Evolutionary conservation across 495 filamentous ascomycete genomes (phyloP).

Genomic region (Chaetomidium leptoderma): DNA sequence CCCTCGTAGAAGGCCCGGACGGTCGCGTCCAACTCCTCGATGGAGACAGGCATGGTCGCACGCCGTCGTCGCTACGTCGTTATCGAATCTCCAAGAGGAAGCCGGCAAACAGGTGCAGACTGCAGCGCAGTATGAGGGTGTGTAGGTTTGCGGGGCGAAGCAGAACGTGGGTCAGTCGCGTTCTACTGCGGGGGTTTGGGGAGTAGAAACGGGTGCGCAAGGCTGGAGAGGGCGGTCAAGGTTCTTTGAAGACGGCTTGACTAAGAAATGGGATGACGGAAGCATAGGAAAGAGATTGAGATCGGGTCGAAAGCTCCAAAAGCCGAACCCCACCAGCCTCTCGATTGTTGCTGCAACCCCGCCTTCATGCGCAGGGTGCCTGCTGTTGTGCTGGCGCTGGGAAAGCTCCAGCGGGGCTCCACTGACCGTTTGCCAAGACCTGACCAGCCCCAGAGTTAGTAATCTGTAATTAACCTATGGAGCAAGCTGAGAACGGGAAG

Average conservation of each 20-base stretch:
- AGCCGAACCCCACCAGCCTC: constrained; percentile 40
- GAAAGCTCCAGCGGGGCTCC: not conserved
- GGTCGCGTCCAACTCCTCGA: constrained; percentile 90
- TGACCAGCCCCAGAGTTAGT: not conserved
- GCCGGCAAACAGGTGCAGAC: not conserved
- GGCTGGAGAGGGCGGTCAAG: constrained; percentile 17
- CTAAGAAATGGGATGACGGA: constrained; percentile 33
- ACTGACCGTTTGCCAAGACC: constrained; percentile 2
- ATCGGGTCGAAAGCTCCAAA: constrained; percentile 38
- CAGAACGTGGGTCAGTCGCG: constrained; percentile 9
- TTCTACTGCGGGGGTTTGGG: constrained; percentile 4
- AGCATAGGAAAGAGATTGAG: constrained; percentile 34
- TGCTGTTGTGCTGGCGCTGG: constrained; percentile 8
- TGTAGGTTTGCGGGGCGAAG: not conserved
- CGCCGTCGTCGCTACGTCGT: constrained; percentile 17
- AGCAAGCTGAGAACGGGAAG: not conserved
- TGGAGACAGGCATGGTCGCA: constrained; percentile 55
- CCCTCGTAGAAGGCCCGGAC: constrained; percentile 97
- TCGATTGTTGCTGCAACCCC: constrained; percentile 37
- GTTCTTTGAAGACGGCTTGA: constrained; percentile 9
- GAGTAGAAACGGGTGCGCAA: constrained; percentile 4
- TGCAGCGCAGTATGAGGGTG: not conserved
- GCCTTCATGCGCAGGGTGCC: constrained; percentile 18
- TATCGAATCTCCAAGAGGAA: constrained; percentile 6
- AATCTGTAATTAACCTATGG: no score